A percentile compares a stretch with the other conserved stretches of the same genome.
Conservation (phyloP, 805 yeast species). For the Candida ovalis region DNA sequence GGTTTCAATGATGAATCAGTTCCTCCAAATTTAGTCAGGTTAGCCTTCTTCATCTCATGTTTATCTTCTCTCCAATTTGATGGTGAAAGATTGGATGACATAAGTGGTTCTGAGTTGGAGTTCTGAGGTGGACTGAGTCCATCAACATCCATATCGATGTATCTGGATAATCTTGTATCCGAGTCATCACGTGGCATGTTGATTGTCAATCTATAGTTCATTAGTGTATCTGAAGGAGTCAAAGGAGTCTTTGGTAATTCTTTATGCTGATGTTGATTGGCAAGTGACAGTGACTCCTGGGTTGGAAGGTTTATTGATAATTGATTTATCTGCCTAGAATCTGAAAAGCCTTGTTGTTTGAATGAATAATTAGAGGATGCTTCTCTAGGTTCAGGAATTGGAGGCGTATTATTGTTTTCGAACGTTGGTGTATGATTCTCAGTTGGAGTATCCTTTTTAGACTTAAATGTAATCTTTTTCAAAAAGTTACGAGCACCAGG, state of each 20-base stretch:
- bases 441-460: slow-evolving; percentile 7
- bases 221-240: slow-evolving; percentile 22
- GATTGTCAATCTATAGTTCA: slow-evolving; percentile 26
- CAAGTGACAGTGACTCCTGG: background rate
- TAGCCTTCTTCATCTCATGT: background rate
- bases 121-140: background rate
- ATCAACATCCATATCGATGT: slow-evolving; percentile 11
- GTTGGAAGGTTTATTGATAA: slow-evolving; percentile 13
- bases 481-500: slow-evolving; percentile 20
- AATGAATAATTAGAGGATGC: background rate
- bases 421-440: slow-evolving; percentile 5
- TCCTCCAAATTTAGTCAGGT: background rate
- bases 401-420: background rate
- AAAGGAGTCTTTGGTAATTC: slow-evolving; percentile 22
- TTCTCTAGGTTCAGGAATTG: background rate
- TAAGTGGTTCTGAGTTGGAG: background rate
- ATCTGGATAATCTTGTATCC: slow-evolving; percentile 17
- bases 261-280: slow-evolving; percentile 5
- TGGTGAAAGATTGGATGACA: background rate
- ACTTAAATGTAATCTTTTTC: slow-evolving; percentile 18
- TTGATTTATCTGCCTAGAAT: background rate
- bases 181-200: slow-evolving; percentile 21
- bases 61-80: background rate
- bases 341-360: slow-evolving; percentile 1
- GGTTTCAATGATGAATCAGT: background rate